Conservation (phyloP, 2,329 filamentous ascomycete species). For the Colletotrichum zoysiae region DNA sequence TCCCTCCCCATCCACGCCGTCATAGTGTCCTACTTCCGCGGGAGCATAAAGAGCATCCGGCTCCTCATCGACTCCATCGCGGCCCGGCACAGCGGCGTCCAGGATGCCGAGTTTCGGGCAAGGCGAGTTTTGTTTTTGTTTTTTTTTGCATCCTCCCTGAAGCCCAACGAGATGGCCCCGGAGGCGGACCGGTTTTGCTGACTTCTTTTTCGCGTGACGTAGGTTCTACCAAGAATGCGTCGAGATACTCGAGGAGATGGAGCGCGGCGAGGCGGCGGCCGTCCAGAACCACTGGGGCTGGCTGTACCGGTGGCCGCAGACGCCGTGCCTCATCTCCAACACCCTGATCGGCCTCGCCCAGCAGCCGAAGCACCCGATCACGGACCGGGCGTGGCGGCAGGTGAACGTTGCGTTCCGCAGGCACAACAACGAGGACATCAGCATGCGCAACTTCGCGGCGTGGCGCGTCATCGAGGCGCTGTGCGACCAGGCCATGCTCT, state of each 20-base stretch:
- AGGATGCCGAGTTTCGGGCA: slow-evolving; percentile 21
- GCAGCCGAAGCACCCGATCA: slow-evolving; percentile 34
- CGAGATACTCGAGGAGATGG: slow-evolving; percentile 41
- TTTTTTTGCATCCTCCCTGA: neutral
- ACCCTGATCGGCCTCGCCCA: slow-evolving; percentile 41
- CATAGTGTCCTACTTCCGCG: slow-evolving; percentile 12
- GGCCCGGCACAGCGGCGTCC: slow-evolving; percentile 2
- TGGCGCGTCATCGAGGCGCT: slow-evolving; percentile 43
- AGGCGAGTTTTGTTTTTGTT: slow-evolving; percentile 22
- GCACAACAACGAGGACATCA: slow-evolving; percentile 41
- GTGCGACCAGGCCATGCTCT: slow-evolving; percentile 43
- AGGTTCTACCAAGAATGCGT: slow-evolving; percentile 37
- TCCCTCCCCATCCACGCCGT: slow-evolving; percentile 7
- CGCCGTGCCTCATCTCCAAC: slow-evolving; percentile 30
- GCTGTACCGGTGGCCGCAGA: slow-evolving; percentile 42
- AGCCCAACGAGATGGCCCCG: no score
- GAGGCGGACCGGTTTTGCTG: neutral
- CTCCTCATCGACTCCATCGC: slow-evolving; percentile 13
- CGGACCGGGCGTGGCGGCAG: slow-evolving; percentile 43
- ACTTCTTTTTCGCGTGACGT: neutral
- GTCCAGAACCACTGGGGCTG: slow-evolving; percentile 40
- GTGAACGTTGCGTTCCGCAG: slow-evolving; percentile 40
- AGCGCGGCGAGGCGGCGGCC: slow-evolving; percentile 38
- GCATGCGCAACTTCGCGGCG: slow-evolving; percentile 39
- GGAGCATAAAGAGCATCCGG: slow-evolving; percentile 21